phyloP scores from a whole-genome alignment of 2,329 filamentous ascomycete species.

The Lomentospora prolificans region DNA sequence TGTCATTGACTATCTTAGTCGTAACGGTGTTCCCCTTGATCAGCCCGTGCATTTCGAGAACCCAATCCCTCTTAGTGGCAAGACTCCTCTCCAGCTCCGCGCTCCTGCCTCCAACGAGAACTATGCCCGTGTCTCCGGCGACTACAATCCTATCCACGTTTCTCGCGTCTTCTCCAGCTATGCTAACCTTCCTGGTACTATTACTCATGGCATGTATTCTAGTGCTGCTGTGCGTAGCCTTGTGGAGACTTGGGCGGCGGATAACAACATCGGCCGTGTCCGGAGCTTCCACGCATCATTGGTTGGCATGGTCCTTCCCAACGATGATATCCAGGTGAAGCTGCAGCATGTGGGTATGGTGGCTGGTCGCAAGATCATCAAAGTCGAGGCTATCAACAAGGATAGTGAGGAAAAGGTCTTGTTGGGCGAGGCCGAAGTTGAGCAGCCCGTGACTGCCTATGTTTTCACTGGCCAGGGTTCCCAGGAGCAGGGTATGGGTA shows the following conservation, averaged over 20 bases:
- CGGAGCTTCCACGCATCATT: constrained; percentile 94
- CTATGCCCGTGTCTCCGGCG: constrained; percentile 92
- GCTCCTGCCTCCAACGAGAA: constrained; percentile 95
- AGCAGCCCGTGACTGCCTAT: constrained; percentile 93
- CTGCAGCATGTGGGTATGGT: constrained; percentile 97
- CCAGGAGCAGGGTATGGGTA: constrained; percentile 99
- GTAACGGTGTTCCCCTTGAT: constrained; percentile 84
- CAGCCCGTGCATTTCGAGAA: constrained; percentile 97
- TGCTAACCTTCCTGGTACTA: constrained; percentile 89
- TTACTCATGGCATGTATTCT: constrained; percentile 99
- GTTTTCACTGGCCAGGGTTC: constrained; percentile 98
- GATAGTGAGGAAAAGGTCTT: constrained; percentile 96
- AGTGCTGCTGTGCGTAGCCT: constrained; percentile 92
- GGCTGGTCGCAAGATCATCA: constrained; percentile 96
- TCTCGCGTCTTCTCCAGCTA: constrained; percentile 94
- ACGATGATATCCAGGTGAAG: constrained; percentile 90
- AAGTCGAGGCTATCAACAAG: constrained; percentile 91
- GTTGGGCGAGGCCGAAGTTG: constrained; percentile 89
- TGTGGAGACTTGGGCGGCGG: constrained; percentile 96
- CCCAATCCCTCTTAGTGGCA: constrained; percentile 87
- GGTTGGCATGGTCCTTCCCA: constrained; percentile 97
- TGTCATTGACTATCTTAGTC: constrained; percentile 89
- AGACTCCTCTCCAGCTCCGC: constrained; percentile 76
- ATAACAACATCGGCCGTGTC: constrained; percentile 96
- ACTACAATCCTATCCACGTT: constrained; percentile 98